phyloP scores from a whole-genome alignment of 495 filamentous ascomycete species.

The Xylona heveae region DNA sequence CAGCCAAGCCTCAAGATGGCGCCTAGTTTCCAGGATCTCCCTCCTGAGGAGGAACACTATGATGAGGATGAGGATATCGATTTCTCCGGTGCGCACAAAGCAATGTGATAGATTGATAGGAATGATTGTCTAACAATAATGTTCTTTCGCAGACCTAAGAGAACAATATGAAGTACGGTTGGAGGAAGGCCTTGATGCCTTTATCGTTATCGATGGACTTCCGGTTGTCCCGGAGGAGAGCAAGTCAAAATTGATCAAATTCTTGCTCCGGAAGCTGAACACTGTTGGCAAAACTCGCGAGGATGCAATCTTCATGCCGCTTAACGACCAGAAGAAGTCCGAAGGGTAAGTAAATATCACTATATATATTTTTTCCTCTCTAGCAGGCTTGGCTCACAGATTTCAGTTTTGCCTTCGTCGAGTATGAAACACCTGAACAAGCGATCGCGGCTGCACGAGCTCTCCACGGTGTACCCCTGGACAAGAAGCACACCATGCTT shows the following conservation, averaged over 20 bases:
- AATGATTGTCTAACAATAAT: background rate
- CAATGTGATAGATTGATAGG: constrained; percentile 4
- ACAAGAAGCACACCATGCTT: constrained; percentile 83
- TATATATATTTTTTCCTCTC: background rate
- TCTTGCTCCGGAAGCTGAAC: constrained; percentile 77
- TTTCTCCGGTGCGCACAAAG: constrained; percentile 40
- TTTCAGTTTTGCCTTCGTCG: constrained; percentile 74
- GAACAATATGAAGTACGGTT: constrained; percentile 88
- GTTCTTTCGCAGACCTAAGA: constrained; percentile 43
- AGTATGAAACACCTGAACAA: constrained; percentile 83
- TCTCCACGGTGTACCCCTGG: constrained; percentile 63
- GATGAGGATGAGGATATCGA: constrained; percentile 86
- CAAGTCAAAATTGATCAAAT: constrained; percentile 81
- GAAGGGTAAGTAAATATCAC: constrained; percentile 44
- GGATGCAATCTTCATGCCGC: constrained; percentile 79
- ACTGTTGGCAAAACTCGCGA: constrained; percentile 64
- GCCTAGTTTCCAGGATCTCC: constrained; percentile 48
- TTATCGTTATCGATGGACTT: constrained; percentile 86
- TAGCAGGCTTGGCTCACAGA: constrained; percentile 1
- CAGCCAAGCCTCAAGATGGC: constrained; percentile 24
- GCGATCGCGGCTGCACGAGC: constrained; percentile 70
- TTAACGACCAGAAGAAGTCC: constrained; percentile 60
- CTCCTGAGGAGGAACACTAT: constrained; percentile 44
- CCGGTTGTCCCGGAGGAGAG: constrained; percentile 66
- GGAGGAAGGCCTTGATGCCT: constrained; percentile 87